Conservation (phyloP, 352 stramenopile species). For the Phytophthora syringae region DNA sequence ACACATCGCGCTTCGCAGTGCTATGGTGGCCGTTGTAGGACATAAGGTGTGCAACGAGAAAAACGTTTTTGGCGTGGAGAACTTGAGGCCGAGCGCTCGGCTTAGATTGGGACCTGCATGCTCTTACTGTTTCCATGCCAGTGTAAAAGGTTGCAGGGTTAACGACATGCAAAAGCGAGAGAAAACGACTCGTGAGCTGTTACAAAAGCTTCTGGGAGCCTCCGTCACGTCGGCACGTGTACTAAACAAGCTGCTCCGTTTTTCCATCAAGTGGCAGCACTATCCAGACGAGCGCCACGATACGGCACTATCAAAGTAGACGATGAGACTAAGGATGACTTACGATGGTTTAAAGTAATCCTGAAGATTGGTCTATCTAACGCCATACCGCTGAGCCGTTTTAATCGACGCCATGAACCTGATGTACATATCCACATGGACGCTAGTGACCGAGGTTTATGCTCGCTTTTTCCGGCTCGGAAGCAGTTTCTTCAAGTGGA, state of each 20-base stretch:
- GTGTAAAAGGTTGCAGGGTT: conserved; percentile 3
- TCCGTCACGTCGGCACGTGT: conserved; percentile 11
- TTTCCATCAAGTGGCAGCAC: neutral
- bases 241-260: conserved; percentile 4
- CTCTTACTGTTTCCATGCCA: too few relatives aligned
- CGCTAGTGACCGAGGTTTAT: too few relatives aligned
- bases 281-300: neutral
- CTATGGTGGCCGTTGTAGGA: conserved; percentile 13
- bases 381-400: too few relatives aligned
- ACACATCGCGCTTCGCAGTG: neutral
- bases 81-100: conserved; percentile 1
- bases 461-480: too few relatives aligned
- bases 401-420: too few relatives aligned
- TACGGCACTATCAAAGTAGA: neutral
- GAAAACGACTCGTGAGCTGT: neutral
- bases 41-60: conserved; percentile 5
- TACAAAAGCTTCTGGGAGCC: conserved; percentile 12
- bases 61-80: conserved; percentile 5
- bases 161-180: neutral
- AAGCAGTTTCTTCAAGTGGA: too few relatives aligned
- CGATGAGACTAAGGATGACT: too few relatives aligned
- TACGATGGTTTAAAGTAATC: too few relatives aligned
- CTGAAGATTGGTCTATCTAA: too few relatives aligned
- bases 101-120: neutral
- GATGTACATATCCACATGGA: too few relatives aligned